Conservation (phyloP, 768 basidiomycete species). For the Pleurotus cornucopiae region DNA sequence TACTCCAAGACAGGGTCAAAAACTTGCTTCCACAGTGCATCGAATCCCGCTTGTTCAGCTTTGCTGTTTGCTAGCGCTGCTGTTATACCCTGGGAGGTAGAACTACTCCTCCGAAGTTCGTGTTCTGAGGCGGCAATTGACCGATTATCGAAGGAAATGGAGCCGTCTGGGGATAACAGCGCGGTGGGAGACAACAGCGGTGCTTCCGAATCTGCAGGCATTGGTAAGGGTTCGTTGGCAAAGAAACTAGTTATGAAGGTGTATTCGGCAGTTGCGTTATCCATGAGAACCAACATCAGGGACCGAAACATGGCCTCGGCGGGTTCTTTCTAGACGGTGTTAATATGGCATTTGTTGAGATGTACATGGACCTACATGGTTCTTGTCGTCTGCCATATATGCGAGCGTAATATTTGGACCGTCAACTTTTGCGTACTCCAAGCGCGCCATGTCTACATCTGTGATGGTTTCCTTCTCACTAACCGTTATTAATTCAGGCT, state of each 20-base stretch:
- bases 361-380: slow-evolving; percentile 61
- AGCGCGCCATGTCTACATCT: slow-evolving; percentile 45
- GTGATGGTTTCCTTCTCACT: slow-evolving; percentile 33
- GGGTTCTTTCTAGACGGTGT: slow-evolving; percentile 62
- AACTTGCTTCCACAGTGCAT: slow-evolving; percentile 84
- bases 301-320: slow-evolving; percentile 85
- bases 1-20: slow-evolving; percentile 91
- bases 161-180: slow-evolving; percentile 40
- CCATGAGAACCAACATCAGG: slow-evolving; percentile 84
- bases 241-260: slow-evolving; percentile 87
- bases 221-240: slow-evolving; percentile 27
- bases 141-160: slow-evolving; percentile 33
- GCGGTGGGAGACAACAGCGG: slow-evolving; percentile 32
- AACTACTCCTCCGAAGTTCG: slow-evolving; percentile 16
- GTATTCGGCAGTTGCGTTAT: slow-evolving; percentile 93
- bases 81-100: slow-evolving; percentile 24
- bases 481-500: slow-evolving; percentile 56
- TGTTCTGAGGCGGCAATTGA: slow-evolving; percentile 51
- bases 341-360: neutral
- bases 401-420: slow-evolving; percentile 79
- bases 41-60: slow-evolving; percentile 56
- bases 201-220: slow-evolving; percentile 26
- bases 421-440: slow-evolving; percentile 69
- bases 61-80: slow-evolving; percentile 34
- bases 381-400: slow-evolving; percentile 87